Conservation (phyloP, 345 rosid species). For the Cardamine occulta region DNA sequence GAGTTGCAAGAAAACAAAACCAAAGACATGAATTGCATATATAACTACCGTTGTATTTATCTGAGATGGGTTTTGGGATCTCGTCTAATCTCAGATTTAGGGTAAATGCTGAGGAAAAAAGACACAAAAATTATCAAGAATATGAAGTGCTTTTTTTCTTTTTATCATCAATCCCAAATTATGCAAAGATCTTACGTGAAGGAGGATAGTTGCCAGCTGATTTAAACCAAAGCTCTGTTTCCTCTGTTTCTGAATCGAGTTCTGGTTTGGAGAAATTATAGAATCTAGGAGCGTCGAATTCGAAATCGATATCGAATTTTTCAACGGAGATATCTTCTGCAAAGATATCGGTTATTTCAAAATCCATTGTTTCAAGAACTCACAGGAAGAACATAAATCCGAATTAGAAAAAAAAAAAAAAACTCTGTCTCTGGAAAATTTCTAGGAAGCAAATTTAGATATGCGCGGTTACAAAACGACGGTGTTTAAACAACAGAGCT, state of each 20-base stretch:
- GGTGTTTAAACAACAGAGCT: constrained; percentile 18
- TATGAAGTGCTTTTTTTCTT: neutral
- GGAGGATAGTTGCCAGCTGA: constrained; percentile 63
- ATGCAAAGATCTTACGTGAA: constrained; percentile 59
- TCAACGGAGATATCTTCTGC: constrained; percentile 24
- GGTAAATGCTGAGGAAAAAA: constrained; percentile 27
- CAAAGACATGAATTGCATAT: neutral
- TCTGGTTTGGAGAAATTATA: constrained; percentile 65
- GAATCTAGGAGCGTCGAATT: constrained; percentile 74
- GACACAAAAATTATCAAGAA: neutral
- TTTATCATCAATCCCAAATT: neutral
- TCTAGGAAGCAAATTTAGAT: constrained; percentile 24
- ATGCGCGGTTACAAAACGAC: constrained; percentile 33
- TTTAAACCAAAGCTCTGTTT: constrained; percentile 70
- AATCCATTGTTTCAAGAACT: constrained; percentile 29
- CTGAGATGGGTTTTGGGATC: constrained; percentile 28
- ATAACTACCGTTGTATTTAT: constrained; percentile 34
- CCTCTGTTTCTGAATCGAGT: constrained; percentile 48
- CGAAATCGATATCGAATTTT: constrained; percentile 58
- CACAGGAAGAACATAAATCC: constrained; percentile 8
- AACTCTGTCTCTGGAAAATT: neutral
- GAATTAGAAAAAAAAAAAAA: neutral
- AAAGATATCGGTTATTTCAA: constrained; percentile 30
- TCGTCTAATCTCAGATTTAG: constrained; percentile 30
- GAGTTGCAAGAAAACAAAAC: constrained; percentile 32